Evolutionary conservation across 257 asterid species (phyloP).

Genomic region (Solanum raphanifolium): DNA sequence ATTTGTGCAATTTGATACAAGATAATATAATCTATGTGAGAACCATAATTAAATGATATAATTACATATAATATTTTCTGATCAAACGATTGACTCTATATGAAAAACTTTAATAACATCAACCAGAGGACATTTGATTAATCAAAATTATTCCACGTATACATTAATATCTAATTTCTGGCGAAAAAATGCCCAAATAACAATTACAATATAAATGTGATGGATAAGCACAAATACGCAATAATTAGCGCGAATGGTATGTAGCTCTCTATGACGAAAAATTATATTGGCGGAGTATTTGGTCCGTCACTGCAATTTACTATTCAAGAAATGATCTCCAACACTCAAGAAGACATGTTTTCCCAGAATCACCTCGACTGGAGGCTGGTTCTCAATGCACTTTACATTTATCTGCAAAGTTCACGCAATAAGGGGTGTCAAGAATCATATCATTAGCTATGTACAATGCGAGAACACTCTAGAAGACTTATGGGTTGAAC

Average conservation of each 20-base stretch:
- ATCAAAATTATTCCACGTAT: neutral
- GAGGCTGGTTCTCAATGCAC: constrained; percentile 57
- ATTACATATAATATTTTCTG: neutral
- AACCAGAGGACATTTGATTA: neutral
- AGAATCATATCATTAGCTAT: neutral
- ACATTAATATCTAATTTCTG: neutral
- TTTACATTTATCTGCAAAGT: constrained; percentile 24
- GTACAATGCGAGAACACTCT: neutral
- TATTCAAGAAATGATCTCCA: constrained; percentile 43
- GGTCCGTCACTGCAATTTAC: neutral
- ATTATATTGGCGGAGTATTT: neutral
- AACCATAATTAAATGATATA: neutral
- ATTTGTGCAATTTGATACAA: neutral
- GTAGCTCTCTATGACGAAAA: neutral
- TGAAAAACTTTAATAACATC: neutral
- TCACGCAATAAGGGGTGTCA: neutral
- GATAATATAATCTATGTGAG: neutral
- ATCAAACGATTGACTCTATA: neutral
- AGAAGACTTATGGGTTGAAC: neutral
- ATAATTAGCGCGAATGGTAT: neutral
- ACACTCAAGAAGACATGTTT: constrained; percentile 53
- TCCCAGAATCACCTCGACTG: constrained; percentile 43
- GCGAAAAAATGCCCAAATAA: neutral
- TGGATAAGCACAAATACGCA: neutral
- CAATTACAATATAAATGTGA: neutral